phyloP scores from a whole-genome alignment of 371 early-diverging fungal species.

The Amoeboaphelidium protococcarum region DNA sequence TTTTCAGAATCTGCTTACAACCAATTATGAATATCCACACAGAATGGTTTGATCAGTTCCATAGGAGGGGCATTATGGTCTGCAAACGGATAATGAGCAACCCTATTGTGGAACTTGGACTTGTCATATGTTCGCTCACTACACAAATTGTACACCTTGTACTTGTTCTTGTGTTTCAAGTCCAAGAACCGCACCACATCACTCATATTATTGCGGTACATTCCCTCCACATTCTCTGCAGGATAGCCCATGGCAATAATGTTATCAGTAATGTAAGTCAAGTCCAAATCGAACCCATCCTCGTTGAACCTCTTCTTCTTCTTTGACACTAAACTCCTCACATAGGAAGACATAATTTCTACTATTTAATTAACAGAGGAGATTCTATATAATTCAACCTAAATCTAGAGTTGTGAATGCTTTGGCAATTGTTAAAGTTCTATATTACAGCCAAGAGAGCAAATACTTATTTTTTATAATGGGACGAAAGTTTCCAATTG shows the following conservation, averaged over 20 bases:
- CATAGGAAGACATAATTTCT: neutral
- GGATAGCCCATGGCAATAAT: slow-evolving; percentile 46
- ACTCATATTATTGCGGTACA: slow-evolving; percentile 27
- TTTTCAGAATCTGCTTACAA: slow-evolving; percentile 14
- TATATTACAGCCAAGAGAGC: no score
- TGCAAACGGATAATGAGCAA: slow-evolving; percentile 24
- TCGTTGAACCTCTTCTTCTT: slow-evolving; percentile 23
- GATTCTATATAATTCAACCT: no score
- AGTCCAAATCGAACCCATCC: slow-evolving; percentile 26
- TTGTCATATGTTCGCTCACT: slow-evolving; percentile 21
- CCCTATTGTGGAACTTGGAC: slow-evolving; percentile 12
- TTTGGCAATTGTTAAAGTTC: no score
- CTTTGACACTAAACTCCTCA: slow-evolving; percentile 13
- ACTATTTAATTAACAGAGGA: no score
- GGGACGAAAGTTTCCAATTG: no score
- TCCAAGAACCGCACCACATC: slow-evolving; percentile 35
- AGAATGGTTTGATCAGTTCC: slow-evolving; percentile 19
- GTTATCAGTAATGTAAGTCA: slow-evolving; percentile 29
- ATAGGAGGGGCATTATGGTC: slow-evolving; percentile 43
- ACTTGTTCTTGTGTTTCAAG: slow-evolving; percentile 19
- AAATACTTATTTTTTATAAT: no score
- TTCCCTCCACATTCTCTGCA: slow-evolving; percentile 24
- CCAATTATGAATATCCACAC: slow-evolving; percentile 28
- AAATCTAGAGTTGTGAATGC: no score
- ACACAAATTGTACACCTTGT: slow-evolving; percentile 44